Evolutionary conservation across 1,284 basidiomycete species (phyloP), one percentile per base, ranked within the genome.

Genomic region (Naganishia sp.): DNA sequence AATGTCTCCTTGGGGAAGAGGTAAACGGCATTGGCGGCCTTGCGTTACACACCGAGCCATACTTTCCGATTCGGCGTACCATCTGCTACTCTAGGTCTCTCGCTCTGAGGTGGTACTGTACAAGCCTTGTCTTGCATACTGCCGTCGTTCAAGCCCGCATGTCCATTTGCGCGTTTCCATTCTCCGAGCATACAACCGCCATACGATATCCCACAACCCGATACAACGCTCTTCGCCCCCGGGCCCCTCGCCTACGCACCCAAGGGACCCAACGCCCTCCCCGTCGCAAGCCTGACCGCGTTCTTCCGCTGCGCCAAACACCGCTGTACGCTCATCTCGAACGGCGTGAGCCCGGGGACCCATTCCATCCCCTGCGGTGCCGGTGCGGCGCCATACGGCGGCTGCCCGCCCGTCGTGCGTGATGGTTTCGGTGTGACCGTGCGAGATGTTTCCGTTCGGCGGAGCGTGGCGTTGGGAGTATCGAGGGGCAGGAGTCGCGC

Each of bases 251-350:
- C 10, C 32, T 41, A 66, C 2, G 45, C 47, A 32, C 45, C 51
- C 23, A 67, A 35, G 23, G 66, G 66, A 10, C 53, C 66, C 46
- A 67, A 53, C 35, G 66, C 51, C 31, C 46, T 45, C 10, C 66
- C 66, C 39, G 66, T 67, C 3, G 51, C 47, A 18, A 67, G 39
- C 46, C 53, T 17, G 15, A 67, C 66, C 1, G 66, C 66, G n/a
- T 50, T 50, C 49, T 67, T 67, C 0, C 66, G 21, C 52, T 67
- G 66, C 41, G 63, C 61, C 39, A 67, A 21, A 57, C 66, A 67
- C 31, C 66, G 32, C 21, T 61, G 54, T 17, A 67, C 54, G 32
- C 66, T 67, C 66, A 67, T 67, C 41, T 67, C 66, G 39, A 67
- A 63, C 47, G 66, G 66, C 53, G 66, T 67, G 49, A 67, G 21